A percentile compares a stretch with the other conserved stretches of the same genome.
phyloP scores from a whole-genome alignment of 371 early-diverging fungal genomes.

The Circinella umbellata region DNA sequence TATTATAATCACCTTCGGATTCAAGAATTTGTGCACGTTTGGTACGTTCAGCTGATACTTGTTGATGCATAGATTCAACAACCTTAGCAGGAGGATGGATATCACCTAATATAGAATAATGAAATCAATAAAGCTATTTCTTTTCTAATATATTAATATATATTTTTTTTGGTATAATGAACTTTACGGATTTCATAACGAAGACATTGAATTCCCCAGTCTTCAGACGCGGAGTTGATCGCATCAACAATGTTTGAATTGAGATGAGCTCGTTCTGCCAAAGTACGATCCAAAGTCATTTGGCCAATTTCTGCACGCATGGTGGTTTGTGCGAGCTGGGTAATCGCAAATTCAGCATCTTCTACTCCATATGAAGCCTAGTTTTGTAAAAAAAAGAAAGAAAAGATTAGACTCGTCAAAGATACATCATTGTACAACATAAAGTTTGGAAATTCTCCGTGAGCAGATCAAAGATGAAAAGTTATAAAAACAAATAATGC shows the following conservation, averaged over 20 bases:
- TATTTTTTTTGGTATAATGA: neutral
- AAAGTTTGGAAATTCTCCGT: no score
- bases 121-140: no score
- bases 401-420: neutral
- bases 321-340: slow-evolving; percentile 97
- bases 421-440: no score
- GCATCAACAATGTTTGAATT: slow-evolving; percentile 95
- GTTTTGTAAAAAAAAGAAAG: neutral
- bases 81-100: slow-evolving; percentile 97
- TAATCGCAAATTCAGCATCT: slow-evolving; percentile 93
- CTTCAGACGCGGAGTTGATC: slow-evolving; percentile 92
- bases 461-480: no score
- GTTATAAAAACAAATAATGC: no score
- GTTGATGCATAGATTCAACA: slow-evolving; percentile 96
- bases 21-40: slow-evolving; percentile 97
- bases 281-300: slow-evolving; percentile 94
- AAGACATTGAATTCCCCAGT: slow-evolving; percentile 96
- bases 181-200: slow-evolving; percentile 86
- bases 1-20: slow-evolving; percentile 69
- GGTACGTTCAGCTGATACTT: slow-evolving; percentile 95
- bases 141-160: no score
- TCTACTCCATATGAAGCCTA: slow-evolving; percentile 96
- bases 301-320: slow-evolving; percentile 99
- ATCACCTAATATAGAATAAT: slow-evolving; percentile 63
- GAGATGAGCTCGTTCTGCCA: slow-evolving; percentile 92